phyloP scores from a whole-genome alignment of 2,329 filamentous ascomycete species.

The Colletotrichum sp. region DNA sequence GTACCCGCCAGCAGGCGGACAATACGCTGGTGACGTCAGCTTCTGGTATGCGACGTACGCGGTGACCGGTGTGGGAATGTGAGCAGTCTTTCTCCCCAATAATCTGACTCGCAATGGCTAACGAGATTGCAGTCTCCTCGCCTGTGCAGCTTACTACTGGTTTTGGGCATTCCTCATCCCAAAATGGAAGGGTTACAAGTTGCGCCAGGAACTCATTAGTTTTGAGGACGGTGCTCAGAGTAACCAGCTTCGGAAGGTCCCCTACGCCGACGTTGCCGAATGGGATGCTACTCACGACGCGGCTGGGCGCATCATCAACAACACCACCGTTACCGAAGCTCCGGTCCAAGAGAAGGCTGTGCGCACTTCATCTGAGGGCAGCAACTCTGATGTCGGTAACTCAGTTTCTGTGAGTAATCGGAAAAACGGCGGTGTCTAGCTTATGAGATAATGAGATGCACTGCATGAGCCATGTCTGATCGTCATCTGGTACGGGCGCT shows the following conservation, averaged over 20 bases:
- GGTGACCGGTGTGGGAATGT: constrained; percentile 68
- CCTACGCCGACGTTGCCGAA: constrained; percentile 48
- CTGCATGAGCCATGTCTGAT: background rate
- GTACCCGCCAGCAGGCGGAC: constrained; percentile 69
- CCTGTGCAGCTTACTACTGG: constrained; percentile 63
- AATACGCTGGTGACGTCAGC: constrained; percentile 67
- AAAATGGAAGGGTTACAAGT: constrained; percentile 52
- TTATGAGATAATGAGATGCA: background rate
- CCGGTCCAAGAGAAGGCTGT: background rate
- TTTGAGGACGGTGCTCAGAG: constrained; percentile 43
- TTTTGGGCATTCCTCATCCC: constrained; percentile 64
- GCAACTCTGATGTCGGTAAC: background rate
- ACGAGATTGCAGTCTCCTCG: constrained; percentile 42
- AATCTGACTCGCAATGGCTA: background rate
- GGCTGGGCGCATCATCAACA: constrained; percentile 26
- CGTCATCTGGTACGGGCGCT: background rate
- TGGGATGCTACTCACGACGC: constrained; percentile 67
- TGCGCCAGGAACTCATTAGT: constrained; percentile 55
- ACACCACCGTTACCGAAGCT: background rate
- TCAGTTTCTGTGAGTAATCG: background rate
- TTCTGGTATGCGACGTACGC: constrained; percentile 79
- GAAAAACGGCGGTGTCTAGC: background rate
- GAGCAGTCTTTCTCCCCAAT: constrained; percentile 30
- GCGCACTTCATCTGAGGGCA: background rate
- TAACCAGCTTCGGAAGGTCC: constrained; percentile 57